phyloP scores from a whole-genome alignment of 2,329 filamentous ascomycete species.

The Bipolaris gigantea region DNA sequence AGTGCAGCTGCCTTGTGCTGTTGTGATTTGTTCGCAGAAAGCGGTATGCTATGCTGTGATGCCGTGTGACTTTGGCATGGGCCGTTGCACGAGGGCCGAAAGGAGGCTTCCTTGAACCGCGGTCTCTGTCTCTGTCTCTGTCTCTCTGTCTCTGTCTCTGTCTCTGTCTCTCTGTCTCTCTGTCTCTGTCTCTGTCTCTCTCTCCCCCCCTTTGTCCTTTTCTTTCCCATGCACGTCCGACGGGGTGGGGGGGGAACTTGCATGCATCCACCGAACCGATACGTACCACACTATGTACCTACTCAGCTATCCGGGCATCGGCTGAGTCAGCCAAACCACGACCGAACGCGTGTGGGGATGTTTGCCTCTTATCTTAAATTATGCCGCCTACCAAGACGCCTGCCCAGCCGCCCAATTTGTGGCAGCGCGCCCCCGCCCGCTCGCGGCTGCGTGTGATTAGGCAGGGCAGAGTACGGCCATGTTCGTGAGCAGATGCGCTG shows the following conservation, averaged over 20 bases:
- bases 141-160: background rate
- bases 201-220: too few relatives aligned
- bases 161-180: background rate
- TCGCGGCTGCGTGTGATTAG: background rate
- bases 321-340: background rate
- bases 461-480: background rate
- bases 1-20: slow-evolving; percentile 1
- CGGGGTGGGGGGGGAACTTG: background rate
- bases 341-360: background rate
- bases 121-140: too few relatives aligned
- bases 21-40: background rate
- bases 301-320: slow-evolving; percentile 2
- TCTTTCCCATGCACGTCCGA: background rate
- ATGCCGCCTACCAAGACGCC: slow-evolving; percentile 1
- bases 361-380: slow-evolving; percentile 7
- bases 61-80: background rate
- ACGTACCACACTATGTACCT: too few relatives aligned
- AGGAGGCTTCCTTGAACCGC: background rate
- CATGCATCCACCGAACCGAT: background rate
- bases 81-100: too few relatives aligned
- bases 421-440: background rate
- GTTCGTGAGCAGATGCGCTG: slow-evolving; percentile 10
- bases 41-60: background rate
- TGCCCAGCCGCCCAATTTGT: background rate
- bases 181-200: too few relatives aligned